phyloP scores from a whole-genome alignment of 345 rosid genomes.

The Mallotus nudiflorus region DNA sequence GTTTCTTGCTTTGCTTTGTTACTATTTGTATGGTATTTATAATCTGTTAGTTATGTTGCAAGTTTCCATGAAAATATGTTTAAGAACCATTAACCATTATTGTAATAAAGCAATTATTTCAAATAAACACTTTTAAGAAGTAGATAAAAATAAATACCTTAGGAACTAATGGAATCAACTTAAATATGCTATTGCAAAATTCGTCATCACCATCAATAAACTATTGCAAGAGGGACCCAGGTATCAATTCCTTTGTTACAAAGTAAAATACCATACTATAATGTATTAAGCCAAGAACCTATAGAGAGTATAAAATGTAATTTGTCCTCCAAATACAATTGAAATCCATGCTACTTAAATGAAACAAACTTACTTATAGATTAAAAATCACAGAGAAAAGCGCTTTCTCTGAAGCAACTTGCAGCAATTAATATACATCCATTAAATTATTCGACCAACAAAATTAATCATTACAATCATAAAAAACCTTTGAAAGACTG shows the following conservation, averaged over 20 bases:
- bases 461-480: neutral
- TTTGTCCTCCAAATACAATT: neutral
- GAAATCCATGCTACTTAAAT: neutral
- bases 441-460: neutral
- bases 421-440: neutral
- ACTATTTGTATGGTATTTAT: neutral
- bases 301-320: slow-evolving; percentile 12
- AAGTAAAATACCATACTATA: slow-evolving; percentile 97
- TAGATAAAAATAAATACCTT: slow-evolving; percentile 53
- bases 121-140: too few relatives aligned
- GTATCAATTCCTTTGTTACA: slow-evolving; percentile 59
- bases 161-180: slow-evolving; percentile 95
- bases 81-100: neutral
- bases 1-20: neutral
- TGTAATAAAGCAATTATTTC: neutral
- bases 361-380: slow-evolving; percentile 30
- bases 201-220: slow-evolving; percentile 99
- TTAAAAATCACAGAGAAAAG: slow-evolving; percentile 32
- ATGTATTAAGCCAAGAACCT: slow-evolving; percentile 97
- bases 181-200: slow-evolving; percentile 89
- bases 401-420: slow-evolving; percentile 39
- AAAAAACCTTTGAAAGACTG: neutral
- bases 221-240: slow-evolving; percentile 86
- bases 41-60: too few relatives aligned
- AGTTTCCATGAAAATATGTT: too few relatives aligned